A percentile compares a stretch with the other conserved stretches of the same genome.
Evolutionary conservation across 2,329 filamentous ascomycete genomes (phyloP).

Genomic region (Cytospora leucostoma): DNA sequence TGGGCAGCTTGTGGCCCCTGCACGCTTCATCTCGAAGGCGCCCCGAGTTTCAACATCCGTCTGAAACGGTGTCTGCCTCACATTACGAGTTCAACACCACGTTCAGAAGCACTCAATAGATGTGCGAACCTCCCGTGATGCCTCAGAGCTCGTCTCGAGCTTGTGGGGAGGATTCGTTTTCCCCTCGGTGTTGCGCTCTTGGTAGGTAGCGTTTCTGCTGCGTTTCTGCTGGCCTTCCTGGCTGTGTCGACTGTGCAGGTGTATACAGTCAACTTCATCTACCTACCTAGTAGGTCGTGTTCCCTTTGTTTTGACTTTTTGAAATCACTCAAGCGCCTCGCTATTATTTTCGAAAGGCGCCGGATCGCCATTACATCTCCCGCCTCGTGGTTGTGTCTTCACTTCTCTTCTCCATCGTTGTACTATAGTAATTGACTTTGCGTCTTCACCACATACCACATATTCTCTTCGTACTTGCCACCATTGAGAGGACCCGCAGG

Average conservation of each 20-base stretch:
- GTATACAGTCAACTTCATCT: conserved; percentile 1
- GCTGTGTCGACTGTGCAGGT: conserved; percentile 8
- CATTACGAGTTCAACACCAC: conserved; percentile 21
- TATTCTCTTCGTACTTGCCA: conserved; percentile 12
- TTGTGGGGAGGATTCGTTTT: conserved; percentile 11
- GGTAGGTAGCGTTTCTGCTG: conserved; percentile 25
- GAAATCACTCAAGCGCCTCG: conserved; percentile 18
- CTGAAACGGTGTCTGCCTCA: conserved; percentile 28
- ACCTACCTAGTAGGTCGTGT: neutral
- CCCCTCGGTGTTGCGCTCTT: conserved; percentile 11
- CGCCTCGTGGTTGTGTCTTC: conserved; percentile 20
- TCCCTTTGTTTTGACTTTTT: conserved; percentile 20
- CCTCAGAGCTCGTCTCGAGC: conserved; percentile 19
- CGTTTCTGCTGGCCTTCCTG: conserved; percentile 27
- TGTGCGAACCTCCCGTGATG: conserved; percentile 28
- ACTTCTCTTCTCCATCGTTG: conserved; percentile 10
- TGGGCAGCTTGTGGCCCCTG: conserved; percentile 21
- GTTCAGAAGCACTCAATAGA: conserved; percentile 7
- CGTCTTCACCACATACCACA: conserved; percentile 6
- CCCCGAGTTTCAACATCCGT: conserved; percentile 8
- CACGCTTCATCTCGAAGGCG: conserved; percentile 26
- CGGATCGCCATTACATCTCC: conserved; percentile 4
- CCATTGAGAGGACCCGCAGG: conserved; percentile 26
- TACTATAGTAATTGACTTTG: conserved; percentile 12
- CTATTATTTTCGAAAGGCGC: conserved; percentile 15